Evolutionary conservation across 805 yeast species (phyloP), one percentile per base, ranked within the genome.

Genomic region (Metschnikowia sp.): DNA sequence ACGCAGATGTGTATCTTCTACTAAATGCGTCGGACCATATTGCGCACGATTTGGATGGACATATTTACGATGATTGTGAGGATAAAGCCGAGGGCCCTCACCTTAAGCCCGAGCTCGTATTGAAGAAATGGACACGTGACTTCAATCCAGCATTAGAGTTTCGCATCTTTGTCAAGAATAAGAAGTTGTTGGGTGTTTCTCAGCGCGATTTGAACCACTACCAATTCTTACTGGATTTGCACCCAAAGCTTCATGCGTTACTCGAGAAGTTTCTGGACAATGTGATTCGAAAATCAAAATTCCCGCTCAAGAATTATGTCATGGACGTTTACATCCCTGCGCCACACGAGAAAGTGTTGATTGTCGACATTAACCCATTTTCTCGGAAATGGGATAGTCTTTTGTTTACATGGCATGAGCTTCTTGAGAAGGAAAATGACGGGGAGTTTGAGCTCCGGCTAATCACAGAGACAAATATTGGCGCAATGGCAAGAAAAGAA

Each of bases 131-230:
- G 98, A 74, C 80, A 38, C 33, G 46, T 4, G 81, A 76, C 18
- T 69, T 92, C 36, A 89, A 88, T 53, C 97, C 98, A 0, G 88
- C 98, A 0, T 69, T 90, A 57, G 99, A 94, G 63, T 94, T 94
- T 62, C 75, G 99, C 49, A 81, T 91, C 31, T 94, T 90, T 66
- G 87, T 94, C 1, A 76, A 77, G 47, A 77, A 82, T 45, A 66
- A 82, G 3, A 66, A 70, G 39, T 68, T 94, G 7, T 62, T 91
- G 6, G 98, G 86, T 0, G 81, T 85, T 2, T 76, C 90, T 1
- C 99, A 92, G 64, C 72, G 99, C 45, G 97, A 94, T 62, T 72
- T 89, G 60, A 88, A 91, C 63, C 84, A 78, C 60, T 94, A 91
- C 60, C 83, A 80, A 31, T 94, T 81, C 56, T 69, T 94, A 36